These are phyloP conservation scores for Telfairia occidentalis DNA, from an alignment of 331 rosid genomes.

Conservation along the genomic window DNA sequence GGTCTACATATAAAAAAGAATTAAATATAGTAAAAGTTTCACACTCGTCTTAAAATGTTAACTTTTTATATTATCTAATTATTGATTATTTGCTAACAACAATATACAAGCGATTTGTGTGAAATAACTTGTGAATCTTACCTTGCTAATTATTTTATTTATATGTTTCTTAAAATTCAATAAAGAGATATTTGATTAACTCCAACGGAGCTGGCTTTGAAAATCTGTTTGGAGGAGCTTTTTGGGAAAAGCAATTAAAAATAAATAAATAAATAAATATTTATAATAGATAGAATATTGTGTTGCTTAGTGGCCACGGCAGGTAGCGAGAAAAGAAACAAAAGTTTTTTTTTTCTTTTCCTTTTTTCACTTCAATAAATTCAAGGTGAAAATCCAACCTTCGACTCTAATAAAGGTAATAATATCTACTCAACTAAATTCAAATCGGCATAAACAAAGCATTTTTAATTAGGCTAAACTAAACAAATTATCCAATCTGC, in stretches of 20 bases:
- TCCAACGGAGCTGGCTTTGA: not conserved
- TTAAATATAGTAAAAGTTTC: too few species aligned
- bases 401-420: too few species aligned
- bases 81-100: not conserved
- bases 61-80: too few species aligned
- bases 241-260: not conserved
- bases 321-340: not conserved
- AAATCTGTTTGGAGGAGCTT: not conserved
- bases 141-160: not conserved
- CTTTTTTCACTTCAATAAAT: too few species aligned
- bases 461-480: too few species aligned
- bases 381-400: too few species aligned
- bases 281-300: not conserved
- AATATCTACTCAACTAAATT: too few species aligned
- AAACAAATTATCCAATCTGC: too few species aligned
- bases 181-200: not conserved
- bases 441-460: too few species aligned
- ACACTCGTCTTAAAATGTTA: too few species aligned
- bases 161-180: not conserved
- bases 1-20: too few species aligned
- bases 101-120: not conserved
- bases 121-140: not conserved
- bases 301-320: slow-evolving; percentile 3
- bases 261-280: not conserved
- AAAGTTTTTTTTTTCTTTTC: too few species aligned